phyloP scores from a whole-genome alignment of 2,329 filamentous ascomycete genomes.

The Microsporum audouinii region DNA sequence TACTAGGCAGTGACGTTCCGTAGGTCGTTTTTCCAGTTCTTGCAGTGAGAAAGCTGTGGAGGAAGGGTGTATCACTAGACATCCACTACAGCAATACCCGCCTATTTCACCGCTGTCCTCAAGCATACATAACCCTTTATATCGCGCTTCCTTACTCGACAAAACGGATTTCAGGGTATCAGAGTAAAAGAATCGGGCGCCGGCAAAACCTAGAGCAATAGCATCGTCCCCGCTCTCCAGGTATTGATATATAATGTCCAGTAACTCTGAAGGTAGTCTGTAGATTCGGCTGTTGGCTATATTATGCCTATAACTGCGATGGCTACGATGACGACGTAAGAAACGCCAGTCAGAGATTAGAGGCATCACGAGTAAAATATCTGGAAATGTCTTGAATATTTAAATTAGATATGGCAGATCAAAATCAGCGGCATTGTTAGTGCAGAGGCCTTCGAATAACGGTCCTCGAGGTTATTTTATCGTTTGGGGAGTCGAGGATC shows the following conservation, averaged over 20 bases:
- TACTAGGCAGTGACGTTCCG: neutral
- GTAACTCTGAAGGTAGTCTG: neutral
- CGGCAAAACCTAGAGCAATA: neutral
- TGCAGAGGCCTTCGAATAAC: too few species aligned
- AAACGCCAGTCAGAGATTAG: neutral
- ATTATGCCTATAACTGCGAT: neutral
- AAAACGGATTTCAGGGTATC: neutral
- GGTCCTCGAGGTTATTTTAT: too few species aligned
- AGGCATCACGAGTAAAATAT: neutral
- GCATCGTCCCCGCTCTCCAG: neutral
- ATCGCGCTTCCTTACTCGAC: neutral
- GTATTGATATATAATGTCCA: neutral
- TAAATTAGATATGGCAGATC: too few species aligned
- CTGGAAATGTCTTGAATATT: too few species aligned
- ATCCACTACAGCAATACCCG: neutral
- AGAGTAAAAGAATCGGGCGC: neutral
- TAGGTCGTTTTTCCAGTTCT: neutral
- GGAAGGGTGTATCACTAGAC: neutral
- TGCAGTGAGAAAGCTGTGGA: neutral
- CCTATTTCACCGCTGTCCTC: neutral
- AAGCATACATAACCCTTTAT: neutral
- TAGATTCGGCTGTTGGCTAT: neutral
- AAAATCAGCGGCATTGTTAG: too few species aligned
- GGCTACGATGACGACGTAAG: neutral
- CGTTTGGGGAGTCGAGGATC: too few species aligned